Evolutionary conservation across 495 filamentous ascomycete genomes (phyloP), one percentile per base, ranked within the genome.

Genomic region (Penicillium antarcticum): DNA sequence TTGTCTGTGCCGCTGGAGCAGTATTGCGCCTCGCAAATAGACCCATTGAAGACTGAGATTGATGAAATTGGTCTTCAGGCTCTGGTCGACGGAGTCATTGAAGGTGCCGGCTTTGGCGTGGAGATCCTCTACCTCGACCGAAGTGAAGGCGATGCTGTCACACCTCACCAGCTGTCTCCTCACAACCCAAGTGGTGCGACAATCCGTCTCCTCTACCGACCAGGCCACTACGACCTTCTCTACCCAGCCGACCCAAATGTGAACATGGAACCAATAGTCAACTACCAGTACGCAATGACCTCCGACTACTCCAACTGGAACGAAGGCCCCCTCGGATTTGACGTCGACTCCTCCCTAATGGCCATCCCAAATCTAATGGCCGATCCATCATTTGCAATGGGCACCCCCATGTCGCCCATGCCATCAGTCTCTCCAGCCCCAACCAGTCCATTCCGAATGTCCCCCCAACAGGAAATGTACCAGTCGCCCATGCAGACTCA

Each of bases 121-220:
- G 89, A 97, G 60, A 84, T 97, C 37, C 81, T 92, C 8, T 97
- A 97, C 60, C 80, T 98, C 17, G 94, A 98, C 68, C 82, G 94
- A 48, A 96, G 89, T 57, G 75, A 83, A 52, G 92, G 92, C 13
- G 76, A 80, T 16, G 80, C 85, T 51, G 89, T 92, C 54, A 96
- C 92, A 65, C 80, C 80, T 26, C 87, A 92, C 67, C 76, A 81
- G 29, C 80, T 92, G 32, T 75, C 83, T 42, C 73, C 80, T 26
- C 79, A 77, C 35, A 73, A 73, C 45, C 65, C 71, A 14, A 66
- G 38, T 71, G 45, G 73, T 10, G 87, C 64, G 69, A 87, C 75
- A 59, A 85, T 76, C 64, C 82, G 82, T 48, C 70, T 89, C 17
- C 71, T 89, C 9, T 89, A 89, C 55, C 75, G 86, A 53, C 86